These are phyloP conservation scores for Cenchrus fungigraminus DNA, from an alignment of 176 grass and related monocot species.

Conservation along the genomic window DNA sequence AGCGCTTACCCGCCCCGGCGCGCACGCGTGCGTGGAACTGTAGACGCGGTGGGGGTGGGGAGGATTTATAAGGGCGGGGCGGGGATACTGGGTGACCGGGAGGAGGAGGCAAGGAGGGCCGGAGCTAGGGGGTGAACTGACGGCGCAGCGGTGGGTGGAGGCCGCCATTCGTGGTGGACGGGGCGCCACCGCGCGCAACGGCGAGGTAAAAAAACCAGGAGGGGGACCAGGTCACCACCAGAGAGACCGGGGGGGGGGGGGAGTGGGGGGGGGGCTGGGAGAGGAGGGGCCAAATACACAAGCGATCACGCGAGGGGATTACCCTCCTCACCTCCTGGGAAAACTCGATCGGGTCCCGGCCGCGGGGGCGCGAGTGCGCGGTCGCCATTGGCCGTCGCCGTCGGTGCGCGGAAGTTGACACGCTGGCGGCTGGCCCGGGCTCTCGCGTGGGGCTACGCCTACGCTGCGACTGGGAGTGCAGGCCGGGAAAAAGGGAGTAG, in stretches of 20 bases:
- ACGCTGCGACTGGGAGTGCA: too few relatives aligned
- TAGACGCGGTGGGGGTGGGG: conserved; percentile 11
- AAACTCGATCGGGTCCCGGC: background rate
- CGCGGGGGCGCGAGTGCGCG: background rate
- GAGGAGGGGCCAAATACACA: conserved; percentile 37
- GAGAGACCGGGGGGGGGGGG: background rate
- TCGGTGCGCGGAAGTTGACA: conserved; percentile 27
- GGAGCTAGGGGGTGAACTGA: background rate
- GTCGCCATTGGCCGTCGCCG: conserved; percentile 34
- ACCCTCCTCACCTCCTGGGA: conserved; percentile 15
- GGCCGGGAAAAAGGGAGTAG: too few relatives aligned
- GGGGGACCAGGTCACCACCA: background rate
- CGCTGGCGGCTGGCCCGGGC: background rate
- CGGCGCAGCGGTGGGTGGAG: background rate
- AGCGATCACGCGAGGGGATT: conserved; percentile 21
- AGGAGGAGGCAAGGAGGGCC: background rate
- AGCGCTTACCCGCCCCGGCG: background rate
- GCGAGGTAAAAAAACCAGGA: background rate
- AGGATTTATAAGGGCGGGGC: conserved; percentile 16
- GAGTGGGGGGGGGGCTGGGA: background rate
- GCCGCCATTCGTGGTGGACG: background rate
- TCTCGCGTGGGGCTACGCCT: background rate
- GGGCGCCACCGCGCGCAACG: background rate
- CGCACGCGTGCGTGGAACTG: background rate
- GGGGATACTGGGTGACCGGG: background rate